Conservation (phyloP, 1,284 basidiomycete genomes). For the Puccinia coronata region DNA sequence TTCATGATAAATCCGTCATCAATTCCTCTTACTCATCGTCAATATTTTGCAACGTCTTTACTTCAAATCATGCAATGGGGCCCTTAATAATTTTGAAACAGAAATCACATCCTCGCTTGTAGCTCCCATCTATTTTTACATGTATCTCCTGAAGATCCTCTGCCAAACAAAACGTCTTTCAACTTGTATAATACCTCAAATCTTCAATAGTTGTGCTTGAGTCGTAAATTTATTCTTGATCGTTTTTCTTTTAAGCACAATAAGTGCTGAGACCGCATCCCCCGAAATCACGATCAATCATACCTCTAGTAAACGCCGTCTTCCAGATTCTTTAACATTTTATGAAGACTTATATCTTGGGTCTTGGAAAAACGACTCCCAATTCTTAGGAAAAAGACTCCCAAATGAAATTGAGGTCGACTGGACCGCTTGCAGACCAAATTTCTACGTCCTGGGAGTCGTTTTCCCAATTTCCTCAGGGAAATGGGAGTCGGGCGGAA, state of each 20-base stretch:
- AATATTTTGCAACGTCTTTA: background rate
- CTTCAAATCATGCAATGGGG: background rate
- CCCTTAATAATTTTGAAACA: slow-evolving; percentile 3
- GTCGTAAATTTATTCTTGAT: background rate
- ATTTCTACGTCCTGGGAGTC: too few relatives aligned
- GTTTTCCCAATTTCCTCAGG: too few relatives aligned
- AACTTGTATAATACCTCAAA: slow-evolving; percentile 6
- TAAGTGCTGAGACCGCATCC: background rate
- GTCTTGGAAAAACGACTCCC: too few relatives aligned
- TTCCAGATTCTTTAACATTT: background rate
- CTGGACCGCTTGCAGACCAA: too few relatives aligned
- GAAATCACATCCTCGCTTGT: background rate
- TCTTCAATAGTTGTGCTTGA: slow-evolving; percentile 14
- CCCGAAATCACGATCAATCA: background rate
- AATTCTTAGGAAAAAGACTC: too few relatives aligned
- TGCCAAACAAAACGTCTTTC: slow-evolving; percentile 5
- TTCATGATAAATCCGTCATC: background rate
- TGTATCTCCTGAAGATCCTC: slow-evolving; percentile 6
- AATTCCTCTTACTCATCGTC: background rate
- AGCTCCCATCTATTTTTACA: too few relatives aligned
- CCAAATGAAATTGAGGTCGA: too few relatives aligned
- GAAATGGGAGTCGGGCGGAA: too few relatives aligned
- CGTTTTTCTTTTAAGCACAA: background rate
- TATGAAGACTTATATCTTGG: too few relatives aligned
- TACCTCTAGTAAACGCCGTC: background rate